Conservation (phyloP, 1,284 basidiomycete species). For the Polyporus tsugae region DNA sequence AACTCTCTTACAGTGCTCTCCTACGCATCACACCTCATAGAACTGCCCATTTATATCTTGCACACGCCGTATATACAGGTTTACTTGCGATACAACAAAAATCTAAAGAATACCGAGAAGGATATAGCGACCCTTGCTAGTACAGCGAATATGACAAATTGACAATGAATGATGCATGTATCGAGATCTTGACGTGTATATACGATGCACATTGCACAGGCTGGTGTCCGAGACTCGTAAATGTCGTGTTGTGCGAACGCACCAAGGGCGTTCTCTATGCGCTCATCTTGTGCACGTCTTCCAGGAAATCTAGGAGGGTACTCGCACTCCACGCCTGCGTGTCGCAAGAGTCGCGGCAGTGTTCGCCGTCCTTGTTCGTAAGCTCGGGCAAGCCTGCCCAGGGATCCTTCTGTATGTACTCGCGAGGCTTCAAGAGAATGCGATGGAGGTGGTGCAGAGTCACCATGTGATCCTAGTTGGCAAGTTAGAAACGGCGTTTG, state of each 20-base stretch:
- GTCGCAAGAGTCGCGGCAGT: slow-evolving; percentile 87
- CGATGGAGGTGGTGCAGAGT: slow-evolving; percentile 85
- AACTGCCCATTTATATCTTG: not conserved
- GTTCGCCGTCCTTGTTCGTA: slow-evolving; percentile 83
- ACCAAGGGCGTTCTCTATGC: not conserved
- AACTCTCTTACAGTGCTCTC: too few species aligned
- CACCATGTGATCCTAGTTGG: slow-evolving; percentile 64
- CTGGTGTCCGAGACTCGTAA: not conserved
- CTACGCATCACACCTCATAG: not conserved
- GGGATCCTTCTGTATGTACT: slow-evolving; percentile 79
- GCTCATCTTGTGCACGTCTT: slow-evolving; percentile 66
- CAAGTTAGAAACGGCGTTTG: slow-evolving; percentile 1
- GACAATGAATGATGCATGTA: not conserved
- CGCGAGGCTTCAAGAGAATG: slow-evolving; percentile 72
- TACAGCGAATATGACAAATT: not conserved
- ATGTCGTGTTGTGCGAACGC: not conserved
- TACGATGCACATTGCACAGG: not conserved
- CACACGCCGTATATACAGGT: not conserved
- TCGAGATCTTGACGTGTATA: not conserved
- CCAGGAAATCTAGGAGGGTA: slow-evolving; percentile 87
- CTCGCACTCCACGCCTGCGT: slow-evolving; percentile 95
- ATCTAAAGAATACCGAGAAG: not conserved
- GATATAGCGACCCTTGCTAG: not conserved
- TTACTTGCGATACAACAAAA: not conserved
- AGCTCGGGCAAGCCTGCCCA: slow-evolving; percentile 95